phyloP scores from a whole-genome alignment of 345 rosid genomes.

The Cardamine occulta region DNA sequence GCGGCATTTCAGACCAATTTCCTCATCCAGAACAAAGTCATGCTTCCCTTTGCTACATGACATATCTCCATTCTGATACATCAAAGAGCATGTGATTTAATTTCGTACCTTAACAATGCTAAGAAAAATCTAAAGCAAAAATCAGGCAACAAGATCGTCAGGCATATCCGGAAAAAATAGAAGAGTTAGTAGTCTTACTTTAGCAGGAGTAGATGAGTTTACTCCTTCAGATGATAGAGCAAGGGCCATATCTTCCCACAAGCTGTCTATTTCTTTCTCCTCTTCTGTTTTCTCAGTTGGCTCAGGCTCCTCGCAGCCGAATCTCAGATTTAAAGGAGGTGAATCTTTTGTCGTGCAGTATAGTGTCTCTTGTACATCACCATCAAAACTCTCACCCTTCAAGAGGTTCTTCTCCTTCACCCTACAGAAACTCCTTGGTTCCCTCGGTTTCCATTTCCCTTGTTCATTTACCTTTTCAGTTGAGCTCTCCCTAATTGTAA shows the following conservation, averaged over 20 bases:
- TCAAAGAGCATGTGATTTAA: conserved; percentile 27
- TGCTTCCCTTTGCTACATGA: conserved; percentile 54
- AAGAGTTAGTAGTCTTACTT: conserved; percentile 43
- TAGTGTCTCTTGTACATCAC: conserved; percentile 14
- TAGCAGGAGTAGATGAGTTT: conserved; percentile 24
- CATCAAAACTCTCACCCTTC: background rate
- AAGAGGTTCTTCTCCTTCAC: conserved; percentile 13
- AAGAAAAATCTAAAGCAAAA: background rate
- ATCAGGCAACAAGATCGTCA: conserved; percentile 6
- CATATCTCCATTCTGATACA: conserved; percentile 37
- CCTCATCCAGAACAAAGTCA: conserved; percentile 54
- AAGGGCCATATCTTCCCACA: conserved; percentile 65
- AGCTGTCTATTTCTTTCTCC: conserved; percentile 50
- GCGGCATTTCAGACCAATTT: conserved; percentile 58
- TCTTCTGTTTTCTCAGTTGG: conserved; percentile 52
- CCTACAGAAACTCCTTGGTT: conserved; percentile 25
- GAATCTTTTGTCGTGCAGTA: background rate
- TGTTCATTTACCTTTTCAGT: conserved; percentile 19
- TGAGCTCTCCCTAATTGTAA: conserved; percentile 7
- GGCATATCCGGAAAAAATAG: background rate
- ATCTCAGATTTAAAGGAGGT: conserved; percentile 50
- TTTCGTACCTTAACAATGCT: background rate
- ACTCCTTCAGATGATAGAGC: conserved; percentile 42
- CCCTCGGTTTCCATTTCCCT: conserved; percentile 19
- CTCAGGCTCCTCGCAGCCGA: conserved; percentile 49